Conservation (phyloP, 768 basidiomycete genomes). For the Psilocybe subaeruginosa region DNA sequence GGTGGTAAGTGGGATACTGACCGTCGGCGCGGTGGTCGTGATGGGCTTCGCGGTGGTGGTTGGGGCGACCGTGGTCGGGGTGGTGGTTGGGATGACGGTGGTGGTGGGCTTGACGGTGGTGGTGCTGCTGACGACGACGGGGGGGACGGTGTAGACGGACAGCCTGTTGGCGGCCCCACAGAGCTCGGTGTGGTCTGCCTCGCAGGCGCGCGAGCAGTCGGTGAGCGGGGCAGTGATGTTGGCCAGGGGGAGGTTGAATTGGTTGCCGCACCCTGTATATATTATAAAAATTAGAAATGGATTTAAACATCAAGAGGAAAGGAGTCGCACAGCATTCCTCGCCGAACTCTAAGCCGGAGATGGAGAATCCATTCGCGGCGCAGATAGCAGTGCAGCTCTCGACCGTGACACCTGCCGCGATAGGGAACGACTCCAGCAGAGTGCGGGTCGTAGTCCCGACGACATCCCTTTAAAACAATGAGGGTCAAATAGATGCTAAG, state of each 20-base stretch:
- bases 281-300: neutral
- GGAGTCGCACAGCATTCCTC: constrained; percentile 24
- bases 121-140: neutral
- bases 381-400: constrained; percentile 22
- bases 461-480: constrained; percentile 1
- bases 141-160: constrained; percentile 12
- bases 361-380: constrained; percentile 31
- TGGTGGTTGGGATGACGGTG: neutral
- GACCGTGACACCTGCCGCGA: constrained; percentile 8
- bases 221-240: constrained; percentile 7
- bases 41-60: constrained; percentile 1
- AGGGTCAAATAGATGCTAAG: neutral
- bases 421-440: constrained; percentile 13
- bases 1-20: neutral
- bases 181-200: constrained; percentile 20
- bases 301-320: neutral
- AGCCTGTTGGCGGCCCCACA: constrained; percentile 19
- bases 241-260: neutral
- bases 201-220: constrained; percentile 18
- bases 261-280: constrained; percentile 18
- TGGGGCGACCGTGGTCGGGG: neutral
- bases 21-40: neutral
- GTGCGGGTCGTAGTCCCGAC: constrained; percentile 12
- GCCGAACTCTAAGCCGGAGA: constrained; percentile 57
- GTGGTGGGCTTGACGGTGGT: neutral